Evolutionary conservation across 2,329 filamentous ascomycete species (phyloP).

Genomic region (Gaeumannomyces tritici): DNA sequence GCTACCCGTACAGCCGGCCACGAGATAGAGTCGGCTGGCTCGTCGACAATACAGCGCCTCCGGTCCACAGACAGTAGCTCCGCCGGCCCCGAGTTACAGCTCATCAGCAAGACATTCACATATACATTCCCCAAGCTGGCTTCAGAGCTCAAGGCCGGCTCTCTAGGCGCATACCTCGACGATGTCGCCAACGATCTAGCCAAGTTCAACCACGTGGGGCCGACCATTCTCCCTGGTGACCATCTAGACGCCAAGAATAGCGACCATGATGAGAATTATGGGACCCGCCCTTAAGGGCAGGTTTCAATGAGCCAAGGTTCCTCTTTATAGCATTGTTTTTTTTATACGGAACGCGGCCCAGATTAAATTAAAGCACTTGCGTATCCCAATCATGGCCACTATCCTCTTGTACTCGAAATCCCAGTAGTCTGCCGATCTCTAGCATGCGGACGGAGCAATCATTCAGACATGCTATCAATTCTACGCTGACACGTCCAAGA

Average conservation of each 20-base stretch:
- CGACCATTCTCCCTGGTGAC: background rate
- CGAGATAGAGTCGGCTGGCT: background rate
- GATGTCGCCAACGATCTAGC: background rate
- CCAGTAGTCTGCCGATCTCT: background rate
- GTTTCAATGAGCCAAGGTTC: background rate
- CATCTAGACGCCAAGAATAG: background rate
- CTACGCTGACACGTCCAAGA: background rate
- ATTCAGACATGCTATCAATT: background rate
- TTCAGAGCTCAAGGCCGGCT: background rate
- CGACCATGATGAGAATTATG: background rate
- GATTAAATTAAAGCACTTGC: background rate
- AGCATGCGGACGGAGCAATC: background rate
- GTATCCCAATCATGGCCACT: background rate
- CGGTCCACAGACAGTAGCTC: background rate
- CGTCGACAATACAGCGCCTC: background rate
- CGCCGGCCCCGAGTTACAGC: background rate
- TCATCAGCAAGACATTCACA: background rate
- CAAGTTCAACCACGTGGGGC: background rate
- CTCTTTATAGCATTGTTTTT: background rate
- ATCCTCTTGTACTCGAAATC: background rate
- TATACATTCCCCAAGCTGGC: background rate
- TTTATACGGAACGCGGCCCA: background rate
- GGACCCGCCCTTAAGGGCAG: too few species aligned
- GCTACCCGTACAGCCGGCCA: background rate
- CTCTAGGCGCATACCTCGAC: background rate